Conservation (phyloP, 108 stramenopile genomes). For the Nannochloropsis oceanica region DNA sequence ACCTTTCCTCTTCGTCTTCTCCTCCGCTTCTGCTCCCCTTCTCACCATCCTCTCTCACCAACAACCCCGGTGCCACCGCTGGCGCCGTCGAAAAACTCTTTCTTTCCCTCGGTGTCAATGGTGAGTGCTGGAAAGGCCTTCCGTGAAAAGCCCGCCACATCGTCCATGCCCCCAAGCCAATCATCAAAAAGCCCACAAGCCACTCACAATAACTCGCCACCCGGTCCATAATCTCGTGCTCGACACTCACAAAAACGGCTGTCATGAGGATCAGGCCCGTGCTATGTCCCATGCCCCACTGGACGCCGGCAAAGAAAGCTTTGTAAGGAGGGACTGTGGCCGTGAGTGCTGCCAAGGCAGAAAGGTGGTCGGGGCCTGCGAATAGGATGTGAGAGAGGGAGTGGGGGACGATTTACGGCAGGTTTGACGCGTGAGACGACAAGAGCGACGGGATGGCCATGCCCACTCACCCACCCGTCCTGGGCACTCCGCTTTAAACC, state of each 20-base stretch:
- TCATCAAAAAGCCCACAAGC: slow-evolving; percentile 14
- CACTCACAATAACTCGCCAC: slow-evolving; percentile 11
- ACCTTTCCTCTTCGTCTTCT: neutral
- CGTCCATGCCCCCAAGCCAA: neutral
- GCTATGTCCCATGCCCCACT: slow-evolving; percentile 16
- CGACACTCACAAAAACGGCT: neutral
- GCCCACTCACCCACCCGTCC: neutral
- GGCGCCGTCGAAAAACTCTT: neutral
- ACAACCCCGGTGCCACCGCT: neutral
- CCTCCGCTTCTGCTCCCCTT: neutral
- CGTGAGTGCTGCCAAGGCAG: neutral
- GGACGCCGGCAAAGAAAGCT: slow-evolving; percentile 6
- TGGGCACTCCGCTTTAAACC: neutral
- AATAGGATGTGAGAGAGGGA: neutral
- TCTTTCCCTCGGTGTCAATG: neutral
- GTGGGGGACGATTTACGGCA: neutral
- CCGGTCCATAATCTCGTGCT: neutral
- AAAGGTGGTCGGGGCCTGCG: neutral
- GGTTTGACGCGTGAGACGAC: neutral
- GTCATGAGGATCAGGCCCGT: slow-evolving; percentile 11
- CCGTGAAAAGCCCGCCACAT: neutral
- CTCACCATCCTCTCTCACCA: neutral
- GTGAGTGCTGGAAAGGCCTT: neutral
- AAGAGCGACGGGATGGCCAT: too few species aligned
- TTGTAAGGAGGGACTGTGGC: slow-evolving; percentile 1